Base-by-base conservation (phyloP, 176 grass and related monocot genomes). In the Aegilops tauschii region DNA sequence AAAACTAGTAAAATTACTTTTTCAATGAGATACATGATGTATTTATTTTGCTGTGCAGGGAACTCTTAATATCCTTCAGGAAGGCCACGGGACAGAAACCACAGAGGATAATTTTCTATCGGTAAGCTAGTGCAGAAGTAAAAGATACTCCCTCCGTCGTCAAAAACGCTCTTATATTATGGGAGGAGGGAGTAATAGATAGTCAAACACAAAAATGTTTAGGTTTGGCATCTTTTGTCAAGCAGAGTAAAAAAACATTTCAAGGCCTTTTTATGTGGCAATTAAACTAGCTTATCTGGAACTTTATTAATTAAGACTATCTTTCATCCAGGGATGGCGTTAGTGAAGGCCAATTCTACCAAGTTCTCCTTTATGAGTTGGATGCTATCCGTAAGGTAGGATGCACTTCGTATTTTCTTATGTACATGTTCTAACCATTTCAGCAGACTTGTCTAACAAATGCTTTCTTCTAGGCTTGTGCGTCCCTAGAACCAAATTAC, bases 311-410 rank as follows among this genome's bases (percentile, higher is more conserved):
- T 67, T 14, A 10, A 39, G 80, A 70, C 25, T 54, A 30, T 20
- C 50, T 61, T 63, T 59, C 20, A 79, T 88, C 88, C 90, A 99
- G 97, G 83, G 97, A 99, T 83, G 97, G 97, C 14, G 97, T 99
- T 80, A 99, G 97, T 54, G 97, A 99, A 87, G 97, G 97, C 13
- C 97, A 99, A 59, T 99, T 99, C 80, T 99, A 99, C 87, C 97
- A 99, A 87, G 92, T 99, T 90, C 89, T 99, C 40, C 89, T 99
- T 30, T 99, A 94, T 49, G 97, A 99, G 82, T 86, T 99, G 18
- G 97, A 99, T 88, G 97, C 97, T 75, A 99, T 99, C 73, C 94
- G 97, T n/a, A 97, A 99, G 97, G 97, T 99, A 86, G 47, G 89
- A 27, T 77, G 25, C 42, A 56, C 44, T 56, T 82, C 30, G 21